These are phyloP conservation scores for Chytriomyces confervae DNA, from an alignment of 192 early-diverging fungal species.

Conservation along the genomic window DNA sequence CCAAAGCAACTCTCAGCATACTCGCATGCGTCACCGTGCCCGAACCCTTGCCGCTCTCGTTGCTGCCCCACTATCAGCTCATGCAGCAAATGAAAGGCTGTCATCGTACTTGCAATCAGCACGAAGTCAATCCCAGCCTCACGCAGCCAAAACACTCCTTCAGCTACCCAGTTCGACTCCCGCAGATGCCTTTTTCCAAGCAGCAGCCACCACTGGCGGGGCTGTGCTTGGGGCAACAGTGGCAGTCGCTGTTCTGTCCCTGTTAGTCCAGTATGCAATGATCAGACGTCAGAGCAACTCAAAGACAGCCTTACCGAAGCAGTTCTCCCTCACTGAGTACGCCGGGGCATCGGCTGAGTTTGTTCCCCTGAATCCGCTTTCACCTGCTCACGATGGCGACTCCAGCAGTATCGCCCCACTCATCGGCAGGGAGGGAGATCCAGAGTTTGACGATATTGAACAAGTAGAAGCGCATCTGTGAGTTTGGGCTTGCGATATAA, in stretches of 20 bases:
- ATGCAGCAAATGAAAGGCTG: too few relatives aligned
- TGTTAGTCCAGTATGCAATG: not conserved
- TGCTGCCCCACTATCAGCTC: too few relatives aligned
- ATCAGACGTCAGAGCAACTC: not conserved
- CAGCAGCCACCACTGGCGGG: not conserved
- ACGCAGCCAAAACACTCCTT: too few relatives aligned
- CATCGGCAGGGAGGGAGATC: slow-evolving; percentile 6
- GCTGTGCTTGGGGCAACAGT: not conserved
- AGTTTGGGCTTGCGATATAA: not conserved
- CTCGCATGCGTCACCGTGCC: too few relatives aligned
- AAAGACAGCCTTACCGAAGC: not conserved
- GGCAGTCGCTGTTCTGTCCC: not conserved
- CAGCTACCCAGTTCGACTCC: too few relatives aligned
- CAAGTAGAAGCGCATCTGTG: slow-evolving; percentile 20
- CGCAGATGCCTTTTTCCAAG: not conserved
- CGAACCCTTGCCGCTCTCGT: too few relatives aligned
- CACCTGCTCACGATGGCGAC: not conserved
- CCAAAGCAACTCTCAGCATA: too few relatives aligned
- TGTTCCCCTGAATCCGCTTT: not conserved
- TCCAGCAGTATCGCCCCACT: not conserved
- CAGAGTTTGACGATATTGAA: slow-evolving; percentile 17
- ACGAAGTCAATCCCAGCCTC: too few relatives aligned
- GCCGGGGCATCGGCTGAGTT: not conserved
- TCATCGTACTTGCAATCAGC: too few relatives aligned
- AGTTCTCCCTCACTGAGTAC: not conserved